These are phyloP conservation scores for Didymellaceae sp. DNA, from an alignment of 2,329 filamentous ascomycete genomes.

Conservation along the genomic window DNA sequence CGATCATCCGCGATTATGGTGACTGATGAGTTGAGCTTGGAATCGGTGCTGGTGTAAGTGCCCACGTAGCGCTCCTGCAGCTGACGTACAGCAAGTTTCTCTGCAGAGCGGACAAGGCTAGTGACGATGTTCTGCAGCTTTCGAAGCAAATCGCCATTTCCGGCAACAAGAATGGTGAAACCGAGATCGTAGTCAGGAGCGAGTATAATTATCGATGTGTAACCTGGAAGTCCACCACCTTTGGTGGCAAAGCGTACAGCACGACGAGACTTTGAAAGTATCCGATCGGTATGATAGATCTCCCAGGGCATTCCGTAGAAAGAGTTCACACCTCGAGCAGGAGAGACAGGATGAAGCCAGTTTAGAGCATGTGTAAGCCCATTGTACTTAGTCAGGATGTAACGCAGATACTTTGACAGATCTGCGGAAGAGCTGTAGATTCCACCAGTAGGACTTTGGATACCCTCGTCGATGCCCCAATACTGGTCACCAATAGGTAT, in stretches of 20 bases:
- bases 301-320: slow-evolving; percentile 59
- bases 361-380: slow-evolving; percentile 51
- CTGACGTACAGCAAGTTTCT: slow-evolving; percentile 38
- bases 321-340: slow-evolving; percentile 42
- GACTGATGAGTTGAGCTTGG: slow-evolving; percentile 35
- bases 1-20: slow-evolving; percentile 35
- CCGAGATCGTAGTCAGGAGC: slow-evolving; percentile 55
- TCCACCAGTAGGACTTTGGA: slow-evolving; percentile 54
- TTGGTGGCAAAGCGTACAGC: slow-evolving; percentile 56
- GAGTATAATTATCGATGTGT: slow-evolving; percentile 49
- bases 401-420: slow-evolving; percentile 53
- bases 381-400: slow-evolving; percentile 52
- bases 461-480: slow-evolving; percentile 52
- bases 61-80: slow-evolving; percentile 38
- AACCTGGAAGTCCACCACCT: slow-evolving; percentile 52
- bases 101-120: slow-evolving; percentile 42
- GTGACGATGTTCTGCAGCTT: slow-evolving; percentile 41
- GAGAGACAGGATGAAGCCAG: slow-evolving; percentile 53
- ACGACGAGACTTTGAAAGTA: slow-evolving; percentile 45
- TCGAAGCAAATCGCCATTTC: slow-evolving; percentile 28
- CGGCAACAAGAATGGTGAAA: slow-evolving; percentile 51
- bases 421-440: slow-evolving; percentile 52
- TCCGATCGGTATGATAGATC: slow-evolving; percentile 51
- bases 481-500: slow-evolving; percentile 46
- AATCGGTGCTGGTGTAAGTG: slow-evolving; percentile 28